Evolutionary conservation across 129 eudicot genomes (phyloP), one percentile per base, ranked within the genome.

Genomic region (Daucus carota): DNA sequence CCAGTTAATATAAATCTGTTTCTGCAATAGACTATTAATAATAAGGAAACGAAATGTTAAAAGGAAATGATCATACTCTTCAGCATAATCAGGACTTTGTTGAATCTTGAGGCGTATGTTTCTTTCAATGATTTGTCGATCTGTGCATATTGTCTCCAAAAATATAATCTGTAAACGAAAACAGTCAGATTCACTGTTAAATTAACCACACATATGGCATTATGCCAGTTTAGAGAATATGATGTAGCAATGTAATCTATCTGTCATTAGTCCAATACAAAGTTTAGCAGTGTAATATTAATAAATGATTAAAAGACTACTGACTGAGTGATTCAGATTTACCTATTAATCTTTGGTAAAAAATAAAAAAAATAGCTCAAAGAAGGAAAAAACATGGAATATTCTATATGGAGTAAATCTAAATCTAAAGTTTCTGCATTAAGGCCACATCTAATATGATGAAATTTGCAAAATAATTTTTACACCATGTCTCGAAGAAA

Each of bases 61-160:
- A 41, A 33, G 73, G 6, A 50, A 80, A 72, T 10, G 34, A 62
- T 28, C 85, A 76, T 88, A 95, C 99, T 86, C 93, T 87, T 95
- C 97, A 24, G 99, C 96, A 87, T 95, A 95, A 79, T 95, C 99
- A 62, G 99, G 99, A 84, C 99, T 95, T 76, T 95, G 97, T 80
- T 95, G 97, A 88, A 95, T 87, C 82, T 95, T 95, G 81, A 95
- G 97, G n/a, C 99, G 96, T 79, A 95, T 95, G 78, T 95, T 95
- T 84, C 97, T 86, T 83, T 95, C 99, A 82, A 95, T 95, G 72
- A 95, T 91, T 74, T 75, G 36, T 40, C 77, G 87, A 88, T 95
- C 99, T 33, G 82, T 91, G 85, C 99, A 95, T 83, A 95, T 52
- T 20, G 97, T 91, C 79, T 95, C 99, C 90, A 95, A 76, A 85